These are phyloP conservation scores for Torulaspora delbrueckii DNA, from an alignment of 805 yeast species.

Conservation along the genomic window DNA sequence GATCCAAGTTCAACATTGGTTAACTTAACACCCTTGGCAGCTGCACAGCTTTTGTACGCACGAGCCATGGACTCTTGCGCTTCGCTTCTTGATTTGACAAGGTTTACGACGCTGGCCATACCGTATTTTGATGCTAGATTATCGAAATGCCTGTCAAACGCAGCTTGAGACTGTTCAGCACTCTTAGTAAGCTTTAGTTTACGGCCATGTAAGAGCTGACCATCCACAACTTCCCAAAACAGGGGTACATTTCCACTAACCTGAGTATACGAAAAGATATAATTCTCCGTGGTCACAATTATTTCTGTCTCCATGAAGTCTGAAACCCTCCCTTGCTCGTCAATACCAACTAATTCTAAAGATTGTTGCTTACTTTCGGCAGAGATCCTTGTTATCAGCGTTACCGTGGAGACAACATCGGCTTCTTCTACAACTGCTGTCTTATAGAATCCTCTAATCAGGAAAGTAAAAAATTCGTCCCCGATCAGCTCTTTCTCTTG, in stretches of 20 bases:
- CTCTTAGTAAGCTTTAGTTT: conserved; percentile 77
- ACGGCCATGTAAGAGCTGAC: conserved; percentile 64
- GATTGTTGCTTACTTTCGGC: conserved; percentile 87
- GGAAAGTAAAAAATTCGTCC: conserved; percentile 70
- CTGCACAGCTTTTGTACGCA: conserved; percentile 54
- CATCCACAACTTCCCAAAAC: conserved; percentile 85
- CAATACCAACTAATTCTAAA: conserved; percentile 81
- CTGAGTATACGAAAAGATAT: conserved; percentile 71
- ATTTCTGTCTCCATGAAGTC: conserved; percentile 88
- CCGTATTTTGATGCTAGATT: conserved; percentile 71
- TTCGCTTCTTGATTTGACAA: conserved; percentile 61
- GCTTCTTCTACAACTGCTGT: conserved; percentile 39
- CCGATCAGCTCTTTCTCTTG: conserved; percentile 59
- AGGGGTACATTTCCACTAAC: conserved; percentile 89
- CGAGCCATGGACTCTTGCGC: conserved; percentile 60
- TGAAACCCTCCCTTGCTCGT: conserved; percentile 88
- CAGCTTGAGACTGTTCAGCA: conserved; percentile 77
- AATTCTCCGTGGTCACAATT: conserved; percentile 48
- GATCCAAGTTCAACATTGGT: conserved; percentile 38
- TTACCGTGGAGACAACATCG: conserved; percentile 40
- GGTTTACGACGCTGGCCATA: conserved; percentile 73
- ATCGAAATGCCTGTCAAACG: conserved; percentile 78
- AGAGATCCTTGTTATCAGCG: conserved; percentile 84
- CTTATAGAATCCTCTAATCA: conserved; percentile 88
- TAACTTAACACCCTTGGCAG: conserved; percentile 30